Evolutionary conservation across 2,329 filamentous ascomycete species (phyloP).

Genomic region (Coniochaeta prunicola): DNA sequence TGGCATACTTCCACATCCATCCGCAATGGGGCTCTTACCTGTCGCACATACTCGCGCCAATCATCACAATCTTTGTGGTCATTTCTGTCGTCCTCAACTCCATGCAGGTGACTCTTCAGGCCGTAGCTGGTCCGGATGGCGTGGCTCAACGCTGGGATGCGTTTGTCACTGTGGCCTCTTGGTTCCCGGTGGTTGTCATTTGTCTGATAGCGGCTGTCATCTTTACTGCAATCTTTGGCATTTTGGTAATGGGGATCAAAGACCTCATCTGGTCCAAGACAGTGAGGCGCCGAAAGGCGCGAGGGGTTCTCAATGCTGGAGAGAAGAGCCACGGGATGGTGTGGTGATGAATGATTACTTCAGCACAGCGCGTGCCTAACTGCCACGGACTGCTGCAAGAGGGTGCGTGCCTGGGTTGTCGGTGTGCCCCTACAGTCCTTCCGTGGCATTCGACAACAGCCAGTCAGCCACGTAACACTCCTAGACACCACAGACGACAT

Average conservation of each 20-base stretch:
- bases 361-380: background rate
- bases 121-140: slow-evolving; percentile 1
- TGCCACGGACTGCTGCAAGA: background rate
- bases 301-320: slow-evolving; percentile 6
- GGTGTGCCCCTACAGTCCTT: no score
- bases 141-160: slow-evolving; percentile 9
- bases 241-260: slow-evolving; percentile 13
- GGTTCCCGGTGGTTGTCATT: slow-evolving; percentile 16
- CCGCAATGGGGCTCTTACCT: slow-evolving; percentile 20
- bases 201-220: slow-evolving; percentile 13
- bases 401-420: background rate
- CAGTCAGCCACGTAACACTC: no score
- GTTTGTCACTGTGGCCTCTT: slow-evolving; percentile 13
- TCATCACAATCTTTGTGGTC: slow-evolving; percentile 19
- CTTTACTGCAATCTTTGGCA: slow-evolving; percentile 3
- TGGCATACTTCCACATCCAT: slow-evolving; percentile 20
- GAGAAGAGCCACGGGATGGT: slow-evolving; percentile 14
- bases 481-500: no score
- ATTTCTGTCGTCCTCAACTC: slow-evolving; percentile 19
- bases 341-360: slow-evolving; percentile 8
- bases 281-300: slow-evolving; percentile 11
- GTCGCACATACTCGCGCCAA: slow-evolving; percentile 14
- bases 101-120: slow-evolving; percentile 19
- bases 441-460: no score
- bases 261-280: slow-evolving; percentile 11